Evolutionary conservation across 2,329 filamentous ascomycete species (phyloP).

Genomic region (Colletotrichum noveboracense): DNA sequence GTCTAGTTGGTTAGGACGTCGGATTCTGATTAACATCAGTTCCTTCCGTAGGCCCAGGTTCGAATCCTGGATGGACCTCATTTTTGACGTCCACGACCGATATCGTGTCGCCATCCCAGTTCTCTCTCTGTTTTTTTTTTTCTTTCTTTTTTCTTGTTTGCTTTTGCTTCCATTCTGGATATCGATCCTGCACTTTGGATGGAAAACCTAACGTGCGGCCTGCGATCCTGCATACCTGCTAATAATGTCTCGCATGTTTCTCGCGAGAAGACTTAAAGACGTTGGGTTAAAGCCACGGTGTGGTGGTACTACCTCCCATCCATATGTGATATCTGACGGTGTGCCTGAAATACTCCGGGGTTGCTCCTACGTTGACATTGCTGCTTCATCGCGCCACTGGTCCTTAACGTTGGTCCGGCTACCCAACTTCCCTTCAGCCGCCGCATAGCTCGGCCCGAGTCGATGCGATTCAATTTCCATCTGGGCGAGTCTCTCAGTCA

Average conservation of each 20-base stretch:
- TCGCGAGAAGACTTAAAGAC: not conserved
- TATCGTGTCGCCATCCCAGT: not conserved
- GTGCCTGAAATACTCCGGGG: not conserved
- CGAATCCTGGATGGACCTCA: slow-evolving; percentile 22
- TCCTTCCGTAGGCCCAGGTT: slow-evolving; percentile 20
- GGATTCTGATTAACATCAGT: slow-evolving; percentile 13
- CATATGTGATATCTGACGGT: not conserved
- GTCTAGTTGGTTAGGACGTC: slow-evolving; percentile 23
- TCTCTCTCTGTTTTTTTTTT: not conserved
- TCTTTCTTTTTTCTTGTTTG: not conserved
- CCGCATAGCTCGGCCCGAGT: not conserved
- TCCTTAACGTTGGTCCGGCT: not conserved
- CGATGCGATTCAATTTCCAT: not conserved
- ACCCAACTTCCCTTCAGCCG: not conserved
- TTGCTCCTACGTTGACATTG: not conserved
- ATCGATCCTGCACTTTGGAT: not conserved
- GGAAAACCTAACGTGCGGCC: not conserved
- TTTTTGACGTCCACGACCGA: not conserved
- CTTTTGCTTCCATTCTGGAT: not conserved
- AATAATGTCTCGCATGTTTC: not conserved
- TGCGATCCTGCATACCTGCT: not conserved
- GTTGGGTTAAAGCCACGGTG: not conserved
- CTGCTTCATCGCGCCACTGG: not conserved
- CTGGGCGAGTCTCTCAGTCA: not conserved
- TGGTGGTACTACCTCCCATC: not conserved